These are phyloP conservation scores for Penicillium sp. DNA, from an alignment of 2,329 filamentous ascomycete species.

Conservation along the genomic window DNA sequence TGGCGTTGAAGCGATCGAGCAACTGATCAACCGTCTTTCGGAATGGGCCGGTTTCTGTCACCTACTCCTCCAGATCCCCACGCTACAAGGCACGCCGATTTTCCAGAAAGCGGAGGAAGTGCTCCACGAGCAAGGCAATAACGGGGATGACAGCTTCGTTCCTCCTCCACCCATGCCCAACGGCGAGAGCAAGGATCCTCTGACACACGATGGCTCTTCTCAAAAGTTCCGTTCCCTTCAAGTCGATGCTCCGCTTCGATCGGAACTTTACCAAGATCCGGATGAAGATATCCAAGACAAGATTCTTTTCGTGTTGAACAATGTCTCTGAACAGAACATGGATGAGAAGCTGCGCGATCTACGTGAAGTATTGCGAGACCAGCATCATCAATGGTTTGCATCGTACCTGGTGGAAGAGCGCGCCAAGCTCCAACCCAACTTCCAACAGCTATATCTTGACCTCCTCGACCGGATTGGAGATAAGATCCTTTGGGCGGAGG, in stretches of 20 bases:
- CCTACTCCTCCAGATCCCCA: constrained; percentile 75
- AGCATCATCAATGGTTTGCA: constrained; percentile 94
- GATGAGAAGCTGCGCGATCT: constrained; percentile 80
- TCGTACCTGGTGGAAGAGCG: constrained; percentile 92
- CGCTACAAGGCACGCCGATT: constrained; percentile 78
- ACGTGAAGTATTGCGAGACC: constrained; percentile 70
- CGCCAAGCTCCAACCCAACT: constrained; percentile 96
- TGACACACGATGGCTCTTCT: constrained; percentile 57
- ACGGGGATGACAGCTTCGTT: constrained; percentile 49
- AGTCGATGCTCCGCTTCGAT: constrained; percentile 65
- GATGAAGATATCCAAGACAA: constrained; percentile 83
- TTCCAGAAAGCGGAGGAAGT: constrained; percentile 80
- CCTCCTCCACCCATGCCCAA: constrained; percentile 57
- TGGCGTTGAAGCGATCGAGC: constrained; percentile 88
- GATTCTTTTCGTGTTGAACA: constrained; percentile 94
- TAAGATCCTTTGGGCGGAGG: constrained; percentile 75
- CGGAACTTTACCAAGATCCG: constrained; percentile 73
- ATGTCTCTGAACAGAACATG: constrained; percentile 86
- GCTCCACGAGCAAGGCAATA: constrained; percentile 64
- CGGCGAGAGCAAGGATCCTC: constrained; percentile 64
- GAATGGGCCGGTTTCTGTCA: constrained; percentile 97
- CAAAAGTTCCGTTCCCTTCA: constrained; percentile 76
- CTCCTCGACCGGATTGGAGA: constrained; percentile 80
- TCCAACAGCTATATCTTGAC: constrained; percentile 88
- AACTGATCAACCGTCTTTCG: constrained; percentile 74